Percentiles rank a stretch among this genome's conserved stretches.
Evolutionary conservation across 805 yeast species (phyloP).

Genomic region (Candida khao-thaluensis): DNA sequence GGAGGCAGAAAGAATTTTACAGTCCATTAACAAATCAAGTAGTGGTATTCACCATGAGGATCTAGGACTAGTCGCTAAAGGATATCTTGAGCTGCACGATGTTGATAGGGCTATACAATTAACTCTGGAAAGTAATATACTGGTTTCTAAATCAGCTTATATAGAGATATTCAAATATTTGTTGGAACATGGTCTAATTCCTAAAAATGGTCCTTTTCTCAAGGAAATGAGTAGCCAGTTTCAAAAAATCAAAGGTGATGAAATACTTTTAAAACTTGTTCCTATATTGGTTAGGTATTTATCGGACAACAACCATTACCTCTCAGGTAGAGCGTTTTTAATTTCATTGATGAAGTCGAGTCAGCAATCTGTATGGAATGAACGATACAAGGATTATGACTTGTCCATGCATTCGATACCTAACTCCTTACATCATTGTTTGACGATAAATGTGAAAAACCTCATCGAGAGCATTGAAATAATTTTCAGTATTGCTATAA

Average conservation of each 20-base stretch:
- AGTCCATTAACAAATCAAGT: conserved; percentile 27
- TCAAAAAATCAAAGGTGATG: conserved; percentile 2
- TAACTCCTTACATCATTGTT: conserved; percentile 3
- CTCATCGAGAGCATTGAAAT: conserved; percentile 20
- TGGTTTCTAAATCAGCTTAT: conserved; percentile 26
- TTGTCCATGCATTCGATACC: conserved; percentile 6
- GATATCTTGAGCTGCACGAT: conserved; percentile 25
- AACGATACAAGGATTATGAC: conserved; percentile 2
- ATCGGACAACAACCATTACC: conserved; percentile 4
- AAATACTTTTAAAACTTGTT: background rate
- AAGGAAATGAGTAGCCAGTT: conserved; percentile 8
- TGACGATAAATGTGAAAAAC: conserved; percentile 13
- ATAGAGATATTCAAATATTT: conserved; percentile 21
- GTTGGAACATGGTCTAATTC: conserved; percentile 3
- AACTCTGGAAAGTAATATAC: conserved; percentile 19
- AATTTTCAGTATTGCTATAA: conserved; percentile 23
- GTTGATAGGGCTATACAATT: conserved; percentile 25
- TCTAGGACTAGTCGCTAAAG: conserved; percentile 25
- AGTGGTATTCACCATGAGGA: conserved; percentile 28
- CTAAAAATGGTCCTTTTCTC: conserved; percentile 4
- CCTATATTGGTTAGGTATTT: conserved; percentile 10
- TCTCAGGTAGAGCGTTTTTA: conserved; percentile 1
- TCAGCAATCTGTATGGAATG: background rate
- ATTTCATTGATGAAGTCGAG: background rate
- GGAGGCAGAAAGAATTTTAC: conserved; percentile 30